Conservation (phyloP, 768 basidiomycete genomes). For the Pleurotus platypus region DNA sequence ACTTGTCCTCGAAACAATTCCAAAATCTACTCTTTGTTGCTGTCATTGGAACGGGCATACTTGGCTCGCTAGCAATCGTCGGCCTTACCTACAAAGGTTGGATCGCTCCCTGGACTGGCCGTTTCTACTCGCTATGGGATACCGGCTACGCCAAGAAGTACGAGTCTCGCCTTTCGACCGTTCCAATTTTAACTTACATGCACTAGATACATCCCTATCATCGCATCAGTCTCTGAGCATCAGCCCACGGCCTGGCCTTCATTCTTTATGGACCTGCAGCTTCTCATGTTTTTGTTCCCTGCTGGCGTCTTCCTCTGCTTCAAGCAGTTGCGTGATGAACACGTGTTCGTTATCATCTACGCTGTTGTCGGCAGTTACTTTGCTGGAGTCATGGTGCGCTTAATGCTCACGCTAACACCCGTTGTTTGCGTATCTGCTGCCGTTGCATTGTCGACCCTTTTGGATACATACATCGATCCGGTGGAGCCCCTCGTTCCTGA, state of each 20-base stretch:
- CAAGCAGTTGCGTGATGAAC: constrained; percentile 91
- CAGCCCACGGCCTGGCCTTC: constrained; percentile 99
- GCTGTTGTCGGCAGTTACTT: constrained; percentile 96
- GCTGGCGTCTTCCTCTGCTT: constrained; percentile 95
- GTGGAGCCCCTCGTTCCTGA: constrained; percentile 50
- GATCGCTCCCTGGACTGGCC: constrained; percentile 99
- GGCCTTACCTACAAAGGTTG: constrained; percentile 87
- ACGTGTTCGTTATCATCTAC: constrained; percentile 98
- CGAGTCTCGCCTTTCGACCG: constrained; percentile 16
- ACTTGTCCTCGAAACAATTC: constrained; percentile 92
- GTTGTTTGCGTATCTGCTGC: constrained; percentile 94
- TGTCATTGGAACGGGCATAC: constrained; percentile 64
- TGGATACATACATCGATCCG: constrained; percentile 91
- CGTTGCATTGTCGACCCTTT: constrained; percentile 80
- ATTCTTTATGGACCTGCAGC: constrained; percentile 99
- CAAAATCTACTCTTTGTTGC: constrained; percentile 69
- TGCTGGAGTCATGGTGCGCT: constrained; percentile 98
- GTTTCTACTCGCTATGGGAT: constrained; percentile 99
- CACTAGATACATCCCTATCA: constrained; percentile 87
- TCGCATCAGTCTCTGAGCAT: constrained; percentile 98
- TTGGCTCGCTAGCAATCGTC: constrained; percentile 72
- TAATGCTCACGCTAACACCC: constrained; percentile 96
- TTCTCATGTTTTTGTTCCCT: constrained; percentile 97
- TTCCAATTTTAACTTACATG: constrained; percentile 7
- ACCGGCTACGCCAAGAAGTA: constrained; percentile 98